Percentiles rank a stretch among this genome's conserved stretches.
phyloP scores from a whole-genome alignment of 306 rosid genomes.

The Begonia peltatifolia region DNA sequence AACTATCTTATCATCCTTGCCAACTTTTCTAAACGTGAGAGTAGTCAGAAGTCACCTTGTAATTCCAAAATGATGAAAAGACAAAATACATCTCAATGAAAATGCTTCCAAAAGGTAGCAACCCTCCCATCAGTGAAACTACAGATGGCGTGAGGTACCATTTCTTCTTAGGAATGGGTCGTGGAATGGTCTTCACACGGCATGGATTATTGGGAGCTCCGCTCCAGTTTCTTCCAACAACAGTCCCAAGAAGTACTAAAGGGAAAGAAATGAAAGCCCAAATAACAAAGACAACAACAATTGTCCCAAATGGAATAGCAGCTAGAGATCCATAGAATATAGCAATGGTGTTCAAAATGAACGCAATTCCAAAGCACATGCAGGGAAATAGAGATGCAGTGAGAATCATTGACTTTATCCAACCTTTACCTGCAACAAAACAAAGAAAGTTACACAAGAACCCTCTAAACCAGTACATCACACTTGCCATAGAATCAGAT shows the following conservation, averaged over 20 bases:
- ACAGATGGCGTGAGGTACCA: constrained; percentile 97
- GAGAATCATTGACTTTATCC: constrained; percentile 98
- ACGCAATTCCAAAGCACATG: constrained; percentile 91
- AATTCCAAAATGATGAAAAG: constrained; percentile 98
- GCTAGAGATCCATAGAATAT: constrained; percentile 95
- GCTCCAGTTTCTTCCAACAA: constrained; percentile 99
- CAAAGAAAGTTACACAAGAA: constrained; percentile 2
- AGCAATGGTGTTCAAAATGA: constrained; percentile 76
- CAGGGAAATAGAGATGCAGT: constrained; percentile 96
- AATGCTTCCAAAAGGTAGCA: constrained; percentile 98
- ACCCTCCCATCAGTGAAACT: constrained; percentile 94
- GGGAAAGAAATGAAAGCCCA: constrained; percentile 98
- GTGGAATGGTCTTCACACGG: constrained; percentile 98
- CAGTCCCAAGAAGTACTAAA: constrained; percentile 95
- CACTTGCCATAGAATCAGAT: too few species aligned
- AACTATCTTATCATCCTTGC: neutral
- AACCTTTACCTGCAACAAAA: constrained; percentile 56
- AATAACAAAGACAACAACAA: constrained; percentile 92
- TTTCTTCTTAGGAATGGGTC: constrained; percentile 98
- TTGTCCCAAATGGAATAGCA: constrained; percentile 96
- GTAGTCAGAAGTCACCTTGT: constrained; percentile 28
- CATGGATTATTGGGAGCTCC: constrained; percentile 98
- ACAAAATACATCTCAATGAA: constrained; percentile 99
- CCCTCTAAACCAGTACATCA: too few species aligned
- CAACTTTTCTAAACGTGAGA: too few species aligned